Base-by-base conservation (phyloP, 176 grass and related monocot genomes). In the Typha latifolia region DNA sequence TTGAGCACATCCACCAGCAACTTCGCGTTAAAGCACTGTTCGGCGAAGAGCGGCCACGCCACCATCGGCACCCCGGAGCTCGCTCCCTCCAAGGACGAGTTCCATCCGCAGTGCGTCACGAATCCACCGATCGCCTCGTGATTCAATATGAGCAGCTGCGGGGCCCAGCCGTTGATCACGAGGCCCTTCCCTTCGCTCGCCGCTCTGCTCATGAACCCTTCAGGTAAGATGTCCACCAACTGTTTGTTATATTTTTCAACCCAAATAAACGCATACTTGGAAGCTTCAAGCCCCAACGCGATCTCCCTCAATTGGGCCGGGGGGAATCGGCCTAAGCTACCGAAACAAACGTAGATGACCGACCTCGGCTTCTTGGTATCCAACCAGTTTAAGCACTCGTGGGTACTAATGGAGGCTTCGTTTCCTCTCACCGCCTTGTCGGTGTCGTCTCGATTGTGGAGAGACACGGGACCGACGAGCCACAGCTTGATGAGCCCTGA, bases 61-160 rank as follows among this genome's bases (percentile, higher is more conserved):
- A 19, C 49, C 79, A 82, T 72, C 20, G 74, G 68, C 55, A 82
- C 34, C 5, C 80, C 80, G 6, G 14, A 50, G n/a, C 70, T 48
- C 26, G 64, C 55, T 51, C 43, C 66, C 52, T 82, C 80, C 62
- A 82, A 29, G 4, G 66, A 55, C 0, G 79, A 81, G 65, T 81
- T 81, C 79, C 79, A 86, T 5, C 84, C 78, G 49, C 84, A 82
- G 73, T 86, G 79, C 8, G 84, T 82, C 34, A 86, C 3, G 22
- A 69, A 81, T n/a, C 78, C 78, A 3, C 78, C 64, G 3, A 81
- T 26, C 1, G 68, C 49, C 66, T 16, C 69, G 62, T 82, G 74
- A n/a, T 49, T 69, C 61, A 82, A 68, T 31, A 77, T 77, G 50
- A 61, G 19, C 22, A 71, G 1, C 59, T 82, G 73, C 57, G 72